Evolutionary conservation across 768 basidiomycete genomes (phyloP), one percentile per base, ranked within the genome.

Genomic region (Plicaturopsis crispa): DNA sequence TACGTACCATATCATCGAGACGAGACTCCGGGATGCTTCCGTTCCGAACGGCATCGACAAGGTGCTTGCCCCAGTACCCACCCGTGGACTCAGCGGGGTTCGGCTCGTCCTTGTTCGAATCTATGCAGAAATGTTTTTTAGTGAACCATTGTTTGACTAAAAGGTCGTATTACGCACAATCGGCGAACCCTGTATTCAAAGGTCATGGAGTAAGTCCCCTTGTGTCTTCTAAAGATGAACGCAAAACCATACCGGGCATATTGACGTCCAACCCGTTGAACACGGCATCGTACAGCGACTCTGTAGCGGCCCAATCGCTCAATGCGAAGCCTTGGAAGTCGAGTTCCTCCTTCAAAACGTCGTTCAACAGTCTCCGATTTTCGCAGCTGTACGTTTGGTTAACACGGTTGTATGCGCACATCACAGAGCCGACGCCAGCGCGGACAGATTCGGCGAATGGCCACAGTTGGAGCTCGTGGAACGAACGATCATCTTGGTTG

Each of bases 341-440:
- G 12, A 71, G 54, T 42, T 75, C 70, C 24, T 55, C 56, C 51
- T 75, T 75, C 23, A 74, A 44, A 0, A 73, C 42, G 21, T 61
- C 61, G 30, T 68, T 72, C 24, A 81, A 51, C 11, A 73, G 55
- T 26, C 60, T 64, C 18, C 66, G 60, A 43, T 80, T 74, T 44
- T 83, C 77, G 49, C 80, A 83, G 0, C 80, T 73, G 11, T 75
- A 80, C 1, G 80, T 79, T 3, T 66, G 61, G 41, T 80, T 79
- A 45, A 78, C 52, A 33, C 70, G 64, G 45, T 78, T 76, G 43
- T 67, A 72, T 7, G 65, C 65, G 41, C 70, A 69, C 73, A 78
- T 75, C 6, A 75, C 62, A 2, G 65, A 63, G 12, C 63, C 54
- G 2, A 73, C 72, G 35, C 64, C 68, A 11, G 77, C 72, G 16